Evolutionary conservation across 306 rosid species (phyloP).

Genomic region (Vachellia pachyceras): DNA sequence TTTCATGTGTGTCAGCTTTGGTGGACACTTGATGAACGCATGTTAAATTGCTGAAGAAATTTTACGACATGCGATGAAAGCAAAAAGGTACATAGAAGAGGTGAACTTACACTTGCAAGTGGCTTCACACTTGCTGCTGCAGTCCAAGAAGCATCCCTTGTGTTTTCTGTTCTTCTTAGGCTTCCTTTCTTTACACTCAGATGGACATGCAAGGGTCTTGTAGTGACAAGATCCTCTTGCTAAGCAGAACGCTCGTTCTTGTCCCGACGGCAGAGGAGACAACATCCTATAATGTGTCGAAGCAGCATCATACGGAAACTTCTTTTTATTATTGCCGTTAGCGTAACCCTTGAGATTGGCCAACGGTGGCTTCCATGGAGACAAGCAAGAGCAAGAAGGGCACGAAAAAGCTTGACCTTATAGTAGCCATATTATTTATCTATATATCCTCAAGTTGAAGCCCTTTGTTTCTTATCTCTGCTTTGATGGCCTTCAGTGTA

Average conservation of each 20-base stretch:
- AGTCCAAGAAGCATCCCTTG: constrained; percentile 71
- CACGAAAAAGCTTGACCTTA: constrained; percentile 45
- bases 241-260: constrained; percentile 63
- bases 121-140: constrained; percentile 79
- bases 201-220: constrained; percentile 62
- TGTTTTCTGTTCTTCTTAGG: constrained; percentile 75
- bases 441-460: constrained; percentile 14
- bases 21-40: not conserved
- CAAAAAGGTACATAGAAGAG: not conserved
- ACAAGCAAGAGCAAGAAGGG: constrained; percentile 51
- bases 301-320: constrained; percentile 16
- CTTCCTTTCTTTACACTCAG: constrained; percentile 61
- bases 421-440: constrained; percentile 47
- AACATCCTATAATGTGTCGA: constrained; percentile 40
- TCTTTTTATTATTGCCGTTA: not conserved
- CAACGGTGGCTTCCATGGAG: constrained; percentile 49
- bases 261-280: constrained; percentile 45
- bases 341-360: constrained; percentile 40
- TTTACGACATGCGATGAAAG: not conserved
- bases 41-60: not conserved
- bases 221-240: constrained; percentile 45
- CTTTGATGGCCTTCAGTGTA: constrained; percentile 29
- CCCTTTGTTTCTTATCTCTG: constrained; percentile 27
- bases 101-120: constrained; percentile 76
- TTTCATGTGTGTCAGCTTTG: not conserved